These are phyloP conservation scores for Heimioporus retisporus DNA, from an alignment of 1,284 basidiomycete species.

Conservation along the genomic window DNA sequence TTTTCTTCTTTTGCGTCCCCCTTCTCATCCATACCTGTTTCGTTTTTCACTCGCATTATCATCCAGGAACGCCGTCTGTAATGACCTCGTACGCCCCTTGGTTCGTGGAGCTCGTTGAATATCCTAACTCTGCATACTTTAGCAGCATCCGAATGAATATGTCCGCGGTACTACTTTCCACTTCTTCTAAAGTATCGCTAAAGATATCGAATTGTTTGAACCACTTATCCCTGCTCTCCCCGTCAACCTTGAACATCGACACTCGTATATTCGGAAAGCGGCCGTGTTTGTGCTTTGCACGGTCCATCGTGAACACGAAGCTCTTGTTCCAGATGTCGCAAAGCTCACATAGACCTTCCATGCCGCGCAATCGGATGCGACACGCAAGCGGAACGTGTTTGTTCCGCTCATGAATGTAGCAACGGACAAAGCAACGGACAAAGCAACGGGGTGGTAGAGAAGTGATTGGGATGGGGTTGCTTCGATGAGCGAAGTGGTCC, in stretches of 20 bases:
- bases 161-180: constrained; percentile 98
- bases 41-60: constrained; percentile 20
- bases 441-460: constrained; percentile 90
- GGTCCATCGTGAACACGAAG: constrained; percentile 95
- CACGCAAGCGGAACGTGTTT: constrained; percentile 98
- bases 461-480: constrained; percentile 89
- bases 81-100: constrained; percentile 82
- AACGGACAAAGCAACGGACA: constrained; percentile 93
- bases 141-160: constrained; percentile 99
- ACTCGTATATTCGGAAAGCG: constrained; percentile 99
- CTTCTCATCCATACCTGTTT: neutral
- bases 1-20: constrained; percentile 91
- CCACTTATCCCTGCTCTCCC: constrained; percentile 96
- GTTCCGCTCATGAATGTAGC: constrained; percentile 93
- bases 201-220: constrained; percentile 96
- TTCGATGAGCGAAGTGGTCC: constrained; percentile 92
- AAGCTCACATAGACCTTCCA: constrained; percentile 98
- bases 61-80: constrained; percentile 93
- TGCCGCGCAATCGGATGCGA: constrained; percentile 96
- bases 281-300: constrained; percentile 97
- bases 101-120: constrained; percentile 2
- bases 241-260: constrained; percentile 96
- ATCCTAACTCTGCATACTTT: constrained; percentile 4
- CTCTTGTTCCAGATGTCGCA: constrained; percentile 97
- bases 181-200: constrained; percentile 96